These are phyloP conservation scores for Rhodotorula mucilaginosa DNA, from an alignment of 1,284 basidiomycete species.

Conservation along the genomic window DNA sequence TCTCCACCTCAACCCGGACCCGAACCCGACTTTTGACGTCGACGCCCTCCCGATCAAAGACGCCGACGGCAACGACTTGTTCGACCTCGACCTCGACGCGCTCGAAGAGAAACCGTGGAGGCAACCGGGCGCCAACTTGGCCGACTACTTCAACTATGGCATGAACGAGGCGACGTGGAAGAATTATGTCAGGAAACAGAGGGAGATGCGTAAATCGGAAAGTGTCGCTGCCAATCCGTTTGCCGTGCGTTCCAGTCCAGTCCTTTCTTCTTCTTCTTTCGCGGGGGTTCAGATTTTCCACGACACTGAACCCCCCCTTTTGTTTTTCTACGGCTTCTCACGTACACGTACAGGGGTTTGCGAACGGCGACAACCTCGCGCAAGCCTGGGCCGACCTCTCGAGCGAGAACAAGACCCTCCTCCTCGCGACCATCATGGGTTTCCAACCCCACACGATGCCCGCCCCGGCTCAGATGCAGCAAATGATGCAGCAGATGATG, in stretches of 20 bases:
- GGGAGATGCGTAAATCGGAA: conserved; percentile 65
- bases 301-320: no score
- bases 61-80: conserved; percentile 51
- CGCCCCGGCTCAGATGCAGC: conserved; percentile 20
- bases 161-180: conserved; percentile 97
- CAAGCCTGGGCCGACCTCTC: conserved; percentile 60
- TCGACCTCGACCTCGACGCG: conserved; percentile 80
- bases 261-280: no score
- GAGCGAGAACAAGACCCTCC: conserved; percentile 42
- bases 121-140: conserved; percentile 84
- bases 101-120: conserved; percentile 85
- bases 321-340: neutral
- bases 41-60: conserved; percentile 26
- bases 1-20: conserved; percentile 12
- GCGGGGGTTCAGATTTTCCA: no score
- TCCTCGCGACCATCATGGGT: conserved; percentile 45
- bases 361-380: conserved; percentile 64
- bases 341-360: conserved; percentile 25
- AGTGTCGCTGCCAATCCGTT: conserved; percentile 52
- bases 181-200: conserved; percentile 79
- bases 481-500: conserved; percentile 23
- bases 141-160: conserved; percentile 99
- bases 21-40: conserved; percentile 43
- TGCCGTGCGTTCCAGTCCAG: conserved; percentile 45
- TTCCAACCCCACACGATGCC: conserved; percentile 29